phyloP scores from a whole-genome alignment of 371 early-diverging fungal genomes.

The Circinella minor region DNA sequence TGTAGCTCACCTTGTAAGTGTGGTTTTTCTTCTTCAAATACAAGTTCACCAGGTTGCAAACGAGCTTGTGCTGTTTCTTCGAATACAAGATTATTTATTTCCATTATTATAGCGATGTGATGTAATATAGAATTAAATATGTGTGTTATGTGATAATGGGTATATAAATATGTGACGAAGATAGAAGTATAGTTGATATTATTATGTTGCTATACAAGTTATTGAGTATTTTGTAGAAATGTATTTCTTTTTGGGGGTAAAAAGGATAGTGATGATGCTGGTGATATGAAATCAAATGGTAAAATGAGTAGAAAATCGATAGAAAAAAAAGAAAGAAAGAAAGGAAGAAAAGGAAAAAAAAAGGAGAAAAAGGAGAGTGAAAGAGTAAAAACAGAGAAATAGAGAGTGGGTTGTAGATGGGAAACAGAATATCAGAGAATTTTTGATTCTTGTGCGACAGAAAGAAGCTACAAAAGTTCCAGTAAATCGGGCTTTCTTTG shows the following conservation, averaged over 20 bases:
- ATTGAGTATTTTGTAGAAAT: no score
- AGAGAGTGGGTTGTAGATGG: slow-evolving; percentile 7
- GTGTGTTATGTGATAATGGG: not conserved
- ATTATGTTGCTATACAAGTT: no score
- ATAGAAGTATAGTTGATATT: no score
- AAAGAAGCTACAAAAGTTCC: not conserved
- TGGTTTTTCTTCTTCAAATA: slow-evolving; percentile 4
- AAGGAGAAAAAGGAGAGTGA: not conserved
- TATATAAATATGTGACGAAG: no score
- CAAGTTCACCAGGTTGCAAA: not conserved
- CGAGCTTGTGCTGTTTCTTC: not conserved
- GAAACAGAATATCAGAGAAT: slow-evolving; percentile 8
- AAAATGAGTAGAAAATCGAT: no score
- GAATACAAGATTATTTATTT: not conserved
- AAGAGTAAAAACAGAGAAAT: slow-evolving; percentile 13
- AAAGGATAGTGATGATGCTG: no score
- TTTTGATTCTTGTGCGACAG: not conserved
- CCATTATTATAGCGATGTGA: not conserved
- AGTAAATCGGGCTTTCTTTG: not conserved
- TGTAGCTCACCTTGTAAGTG: slow-evolving; percentile 2
- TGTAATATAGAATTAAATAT: not conserved
- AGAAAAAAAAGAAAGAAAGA: no score
- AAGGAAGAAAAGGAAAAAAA: not conserved
- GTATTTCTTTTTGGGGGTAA: no score
- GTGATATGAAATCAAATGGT: no score